Evolutionary conservation across 192 early-diverging fungal genomes (phyloP).

Genomic region (Coemansia sp.): DNA sequence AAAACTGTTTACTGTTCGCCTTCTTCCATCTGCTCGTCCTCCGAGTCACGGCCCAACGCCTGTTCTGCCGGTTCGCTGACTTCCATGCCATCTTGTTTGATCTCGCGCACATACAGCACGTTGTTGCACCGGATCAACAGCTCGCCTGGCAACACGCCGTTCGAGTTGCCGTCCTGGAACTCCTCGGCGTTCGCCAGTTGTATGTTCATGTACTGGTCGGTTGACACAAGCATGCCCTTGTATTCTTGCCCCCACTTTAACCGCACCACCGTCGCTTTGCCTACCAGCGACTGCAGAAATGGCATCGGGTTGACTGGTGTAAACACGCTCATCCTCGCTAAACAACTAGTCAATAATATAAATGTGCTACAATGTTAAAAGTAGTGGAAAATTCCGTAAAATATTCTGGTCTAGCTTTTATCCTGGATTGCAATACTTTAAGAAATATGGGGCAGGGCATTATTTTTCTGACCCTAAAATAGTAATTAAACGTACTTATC

Average conservation of each 20-base stretch:
- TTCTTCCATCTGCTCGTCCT: conserved; percentile 52
- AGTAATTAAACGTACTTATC: too few relatives aligned
- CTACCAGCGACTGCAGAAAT: conserved; percentile 88
- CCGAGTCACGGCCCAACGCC: conserved; percentile 6
- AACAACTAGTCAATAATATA: not conserved
- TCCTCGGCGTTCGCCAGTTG: conserved; percentile 94
- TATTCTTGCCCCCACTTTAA: conserved; percentile 99
- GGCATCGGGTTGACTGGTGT: conserved; percentile 97
- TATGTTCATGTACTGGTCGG: conserved; percentile 98
- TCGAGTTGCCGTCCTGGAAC: conserved; percentile 87
- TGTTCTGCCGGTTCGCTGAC: not conserved
- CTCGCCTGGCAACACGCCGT: conserved; percentile 81
- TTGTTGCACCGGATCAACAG: conserved; percentile 93
- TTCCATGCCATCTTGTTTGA: conserved; percentile 40
- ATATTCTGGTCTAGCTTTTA: too few relatives aligned
- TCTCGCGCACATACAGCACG: conserved; percentile 73
- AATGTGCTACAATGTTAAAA: not conserved
- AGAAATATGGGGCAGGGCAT: too few relatives aligned
- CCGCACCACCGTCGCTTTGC: conserved; percentile 87
- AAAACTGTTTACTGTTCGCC: conserved; percentile 35
- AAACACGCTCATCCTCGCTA: conserved; percentile 51
- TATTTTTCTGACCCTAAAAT: too few relatives aligned
- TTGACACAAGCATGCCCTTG: conserved; percentile 83
- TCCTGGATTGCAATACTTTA: too few relatives aligned
- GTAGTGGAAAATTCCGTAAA: too few relatives aligned